Evolutionary conservation across 2,329 filamentous ascomycete species (phyloP).

Genomic region (Shiraia bambusicola): DNA sequence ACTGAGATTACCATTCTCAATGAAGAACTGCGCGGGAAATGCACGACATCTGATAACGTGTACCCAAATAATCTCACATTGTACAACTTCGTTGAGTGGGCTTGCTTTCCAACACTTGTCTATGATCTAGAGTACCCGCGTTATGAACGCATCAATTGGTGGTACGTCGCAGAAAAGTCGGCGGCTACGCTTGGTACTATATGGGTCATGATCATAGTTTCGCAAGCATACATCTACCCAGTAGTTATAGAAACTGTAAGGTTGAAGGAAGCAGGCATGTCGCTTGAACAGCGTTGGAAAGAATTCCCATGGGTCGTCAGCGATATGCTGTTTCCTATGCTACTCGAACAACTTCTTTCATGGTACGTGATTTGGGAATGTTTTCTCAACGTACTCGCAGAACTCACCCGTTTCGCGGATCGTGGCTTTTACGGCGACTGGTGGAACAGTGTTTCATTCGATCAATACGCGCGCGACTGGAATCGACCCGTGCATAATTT

Average conservation of each 20-base stretch:
- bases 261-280: conserved; percentile 67
- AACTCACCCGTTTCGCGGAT: conserved; percentile 75
- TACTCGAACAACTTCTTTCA: conserved; percentile 73
- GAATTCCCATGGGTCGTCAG: conserved; percentile 74
- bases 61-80: conserved; percentile 72
- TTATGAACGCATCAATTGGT: conserved; percentile 69
- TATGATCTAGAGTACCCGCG: conserved; percentile 79
- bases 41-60: conserved; percentile 50
- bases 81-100: conserved; percentile 69
- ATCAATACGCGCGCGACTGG: conserved; percentile 80
- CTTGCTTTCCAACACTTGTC: conserved; percentile 72
- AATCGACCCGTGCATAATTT: conserved; percentile 81
- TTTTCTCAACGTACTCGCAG: conserved; percentile 70
- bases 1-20: conserved; percentile 66
- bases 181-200: conserved; percentile 71
- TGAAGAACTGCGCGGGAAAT: conserved; percentile 66
- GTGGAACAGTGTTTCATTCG: conserved; percentile 62
- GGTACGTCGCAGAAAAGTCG: conserved; percentile 72
- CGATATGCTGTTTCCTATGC: conserved; percentile 75
- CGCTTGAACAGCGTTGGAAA: conserved; percentile 61
- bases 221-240: conserved; percentile 75
- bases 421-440: conserved; percentile 64
- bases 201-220: conserved; percentile 77
- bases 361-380: conserved; percentile 81
- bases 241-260: conserved; percentile 66